These are phyloP conservation scores for Thozetella sp. DNA, from an alignment of 495 filamentous ascomycete species.

Conservation along the genomic window DNA sequence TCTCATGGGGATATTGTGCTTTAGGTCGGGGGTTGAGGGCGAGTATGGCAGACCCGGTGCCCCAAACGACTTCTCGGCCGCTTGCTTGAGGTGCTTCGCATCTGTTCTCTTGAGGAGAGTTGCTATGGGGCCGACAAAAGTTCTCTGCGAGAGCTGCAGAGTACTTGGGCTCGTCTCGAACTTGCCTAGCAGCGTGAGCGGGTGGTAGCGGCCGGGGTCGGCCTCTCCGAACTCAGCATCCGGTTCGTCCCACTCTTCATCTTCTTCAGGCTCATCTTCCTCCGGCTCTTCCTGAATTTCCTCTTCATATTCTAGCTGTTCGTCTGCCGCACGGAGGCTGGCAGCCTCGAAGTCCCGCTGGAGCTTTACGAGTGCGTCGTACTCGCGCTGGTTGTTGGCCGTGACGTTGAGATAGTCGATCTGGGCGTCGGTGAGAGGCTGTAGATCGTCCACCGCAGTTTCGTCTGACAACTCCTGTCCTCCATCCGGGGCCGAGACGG, in stretches of 20 bases:
- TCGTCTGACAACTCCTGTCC: conserved; percentile 11
- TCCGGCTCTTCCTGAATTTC: conserved; percentile 38
- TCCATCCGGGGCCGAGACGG: conserved; percentile 11
- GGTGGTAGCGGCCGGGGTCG: conserved; percentile 11
- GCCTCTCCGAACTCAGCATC: conserved; percentile 31
- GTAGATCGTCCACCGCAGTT: not conserved
- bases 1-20: conserved; percentile 57
- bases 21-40: conserved; percentile 36
- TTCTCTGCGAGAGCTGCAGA: conserved; percentile 64
- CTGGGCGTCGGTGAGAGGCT: conserved; percentile 12
- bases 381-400: conserved; percentile 51
- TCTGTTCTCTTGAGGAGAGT: conserved; percentile 65
- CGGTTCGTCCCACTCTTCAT: conserved; percentile 33
- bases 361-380: conserved; percentile 46
- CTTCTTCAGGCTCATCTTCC: conserved; percentile 30
- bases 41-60: conserved; percentile 75
- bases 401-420: conserved; percentile 40
- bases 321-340: conserved; percentile 42
- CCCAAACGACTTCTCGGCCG: conserved; percentile 72
- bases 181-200: conserved; percentile 62
- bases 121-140: conserved; percentile 68
- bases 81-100: conserved; percentile 70
- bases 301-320: conserved; percentile 52
- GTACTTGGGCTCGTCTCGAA: conserved; percentile 72
- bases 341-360: conserved; percentile 55